These are phyloP conservation scores for Pythium oligandrum DNA, from an alignment of 352 stramenopile species.

Conservation along the genomic window DNA sequence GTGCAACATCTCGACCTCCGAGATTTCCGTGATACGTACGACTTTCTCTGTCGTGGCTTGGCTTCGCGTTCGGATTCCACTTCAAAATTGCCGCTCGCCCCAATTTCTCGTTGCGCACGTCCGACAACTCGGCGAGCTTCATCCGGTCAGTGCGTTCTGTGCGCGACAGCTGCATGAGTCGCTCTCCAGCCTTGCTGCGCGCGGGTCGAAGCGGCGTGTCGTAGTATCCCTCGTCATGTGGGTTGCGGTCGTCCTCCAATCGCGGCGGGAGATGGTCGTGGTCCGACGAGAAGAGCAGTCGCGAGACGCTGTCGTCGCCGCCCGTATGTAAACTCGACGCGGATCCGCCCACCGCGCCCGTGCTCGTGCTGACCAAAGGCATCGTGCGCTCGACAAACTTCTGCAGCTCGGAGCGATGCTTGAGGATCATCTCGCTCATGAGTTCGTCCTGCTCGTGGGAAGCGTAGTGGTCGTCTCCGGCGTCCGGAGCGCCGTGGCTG, in stretches of 20 bases:
- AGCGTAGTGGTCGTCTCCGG: conserved; percentile 8
- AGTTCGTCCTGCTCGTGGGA: conserved; percentile 19
- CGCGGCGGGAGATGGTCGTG: conserved; percentile 12
- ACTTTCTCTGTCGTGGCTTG: conserved; percentile 16
- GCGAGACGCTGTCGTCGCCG: too few relatives aligned
- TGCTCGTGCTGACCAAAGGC: not conserved
- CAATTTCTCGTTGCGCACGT: conserved; percentile 52
- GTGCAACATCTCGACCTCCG: conserved; percentile 2
- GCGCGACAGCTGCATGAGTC: conserved; percentile 43
- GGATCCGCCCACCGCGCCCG: not conserved
- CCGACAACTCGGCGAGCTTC: conserved; percentile 67
- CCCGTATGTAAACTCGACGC: too few relatives aligned
- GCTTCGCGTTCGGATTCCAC: conserved; percentile 42
- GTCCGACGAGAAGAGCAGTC: not conserved
- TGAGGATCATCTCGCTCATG: conserved; percentile 29
- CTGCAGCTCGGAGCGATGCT: conserved; percentile 23
- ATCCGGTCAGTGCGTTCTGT: conserved; percentile 69
- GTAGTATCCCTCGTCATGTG: too few relatives aligned
- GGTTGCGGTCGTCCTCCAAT: too few relatives aligned
- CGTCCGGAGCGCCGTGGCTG: conserved; percentile 13
- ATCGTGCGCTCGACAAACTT: conserved; percentile 22
- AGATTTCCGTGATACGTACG: conserved; percentile 13
- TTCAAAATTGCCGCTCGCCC: conserved; percentile 27
- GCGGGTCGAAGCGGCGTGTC: conserved; percentile 2
- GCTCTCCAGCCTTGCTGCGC: conserved; percentile 33